A percentile compares a stretch with the other conserved stretches of the same genome.
These are phyloP conservation scores for Colletotrichum somersetense DNA, from an alignment of 2,329 filamentous ascomycete species.

Conservation along the genomic window DNA sequence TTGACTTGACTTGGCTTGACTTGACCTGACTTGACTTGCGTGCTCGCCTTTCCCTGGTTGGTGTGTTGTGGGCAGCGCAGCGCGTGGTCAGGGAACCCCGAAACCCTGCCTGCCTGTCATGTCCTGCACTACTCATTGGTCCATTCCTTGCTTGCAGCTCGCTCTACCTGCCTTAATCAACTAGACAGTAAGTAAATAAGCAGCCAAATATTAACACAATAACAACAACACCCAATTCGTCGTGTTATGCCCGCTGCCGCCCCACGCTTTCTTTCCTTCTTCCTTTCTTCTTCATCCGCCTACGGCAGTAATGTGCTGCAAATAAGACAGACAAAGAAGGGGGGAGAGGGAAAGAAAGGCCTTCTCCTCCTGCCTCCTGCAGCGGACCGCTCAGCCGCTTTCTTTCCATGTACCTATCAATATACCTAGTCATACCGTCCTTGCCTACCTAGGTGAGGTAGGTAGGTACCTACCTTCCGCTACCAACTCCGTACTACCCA, in stretches of 20 bases:
- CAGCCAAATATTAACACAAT: background rate
- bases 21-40: slow-evolving; percentile 1
- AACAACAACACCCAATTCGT: background rate
- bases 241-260: background rate
- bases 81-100: slow-evolving; percentile 18
- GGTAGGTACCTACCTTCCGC: no score
- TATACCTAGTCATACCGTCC: no score
- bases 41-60: slow-evolving; percentile 2
- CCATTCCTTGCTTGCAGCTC: slow-evolving; percentile 8
- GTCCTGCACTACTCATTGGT: slow-evolving; percentile 16
- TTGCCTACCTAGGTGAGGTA: no score
- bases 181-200: background rate
- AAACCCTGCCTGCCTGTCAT: slow-evolving; percentile 33
- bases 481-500: no score
- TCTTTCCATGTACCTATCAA: background rate
- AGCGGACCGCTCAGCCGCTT: slow-evolving; percentile 16
- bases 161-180: background rate
- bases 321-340: background rate
- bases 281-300: background rate
- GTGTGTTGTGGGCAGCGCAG: background rate
- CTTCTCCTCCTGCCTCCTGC: background rate
- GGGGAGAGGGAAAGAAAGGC: background rate
- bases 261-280: background rate
- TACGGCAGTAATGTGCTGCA: background rate
- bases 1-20: slow-evolving; percentile 4